Base-by-base conservation (phyloP, 2,329 filamentous ascomycete species). In the Didymella lethalis region DNA sequence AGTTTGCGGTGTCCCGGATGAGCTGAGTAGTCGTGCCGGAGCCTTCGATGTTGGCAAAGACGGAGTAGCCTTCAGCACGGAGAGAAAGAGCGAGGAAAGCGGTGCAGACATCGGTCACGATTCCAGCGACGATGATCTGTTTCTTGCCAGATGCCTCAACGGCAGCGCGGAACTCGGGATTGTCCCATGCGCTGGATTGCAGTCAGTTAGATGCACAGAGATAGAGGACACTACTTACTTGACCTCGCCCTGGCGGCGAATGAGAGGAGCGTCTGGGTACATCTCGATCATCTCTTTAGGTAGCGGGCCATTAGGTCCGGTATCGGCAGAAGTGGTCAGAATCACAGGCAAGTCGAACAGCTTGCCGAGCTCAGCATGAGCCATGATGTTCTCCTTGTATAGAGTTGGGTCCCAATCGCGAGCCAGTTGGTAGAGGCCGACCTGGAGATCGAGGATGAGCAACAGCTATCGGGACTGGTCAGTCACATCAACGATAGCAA, bases 61-160 rank as follows among this genome's bases (percentile, higher is more conserved):
- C 90, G 36, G 85, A 84, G 80, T 91, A 93, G 26, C 90, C 90
- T 43, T 86, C 88, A 14, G 87, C 84, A 34, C 88, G 82, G 4
- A 92, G 85, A 0, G 88, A 89, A n/a, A 92, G 82, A 0, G 90
- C 88, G 6, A 90, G 82, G 80, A 92, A 92, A 0, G 89, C 81
- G 23, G 88, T 90, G 82, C 88, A 92, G 58, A 92, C 89, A 73
- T 93, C 90, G 0, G 90, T 92, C 2, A 86, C 84, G 67, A 92
- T 91, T 7, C 90, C 89, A 2, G 82, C 89, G 16, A 93, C 75
- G 69, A 93, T 90, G 67, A 93, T 80, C 73, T 93, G 90, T 29
- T 82, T 86, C 73, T 86, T 88, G 57, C 85, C 85, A 4, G 88
- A 85, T 1, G 88, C 88, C 63, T 82, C 78, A 61, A 93, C 82